These are phyloP conservation scores for Claviceps monticola DNA, from an alignment of 2,329 filamentous ascomycete species.

Conservation along the genomic window DNA sequence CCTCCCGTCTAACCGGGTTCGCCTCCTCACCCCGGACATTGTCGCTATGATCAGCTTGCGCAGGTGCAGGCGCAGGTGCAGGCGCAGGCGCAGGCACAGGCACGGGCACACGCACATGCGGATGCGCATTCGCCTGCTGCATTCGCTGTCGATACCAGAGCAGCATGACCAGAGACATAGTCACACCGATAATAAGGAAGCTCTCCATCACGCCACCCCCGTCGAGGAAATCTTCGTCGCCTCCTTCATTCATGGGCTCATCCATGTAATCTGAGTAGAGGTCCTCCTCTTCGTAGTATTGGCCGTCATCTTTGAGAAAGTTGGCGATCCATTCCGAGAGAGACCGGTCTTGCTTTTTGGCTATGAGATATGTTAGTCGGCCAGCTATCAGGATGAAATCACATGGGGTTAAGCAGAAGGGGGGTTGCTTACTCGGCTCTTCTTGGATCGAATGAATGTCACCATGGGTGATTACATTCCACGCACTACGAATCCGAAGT, in stretches of 20 bases:
- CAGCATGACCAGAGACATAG: constrained; percentile 59
- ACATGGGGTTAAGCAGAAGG: neutral
- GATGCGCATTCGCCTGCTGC: constrained; percentile 38
- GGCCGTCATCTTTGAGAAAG: constrained; percentile 60
- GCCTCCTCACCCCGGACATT: constrained; percentile 13
- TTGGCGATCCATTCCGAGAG: constrained; percentile 76
- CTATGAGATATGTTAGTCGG: constrained; percentile 25
- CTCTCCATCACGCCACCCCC: constrained; percentile 77
- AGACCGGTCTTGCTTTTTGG: constrained; percentile 58
- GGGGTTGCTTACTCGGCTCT: constrained; percentile 55
- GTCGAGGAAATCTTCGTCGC: constrained; percentile 45
- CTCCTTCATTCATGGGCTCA: constrained; percentile 37
- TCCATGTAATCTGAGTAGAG: constrained; percentile 37
- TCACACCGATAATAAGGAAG: constrained; percentile 66
- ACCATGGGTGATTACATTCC: constrained; percentile 89
- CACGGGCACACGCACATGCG: no score
- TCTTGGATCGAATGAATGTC: constrained; percentile 84
- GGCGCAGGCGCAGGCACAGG: no score
- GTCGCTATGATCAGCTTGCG: constrained; percentile 12
- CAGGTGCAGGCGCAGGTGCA: neutral
- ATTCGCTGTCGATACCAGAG: constrained; percentile 69
- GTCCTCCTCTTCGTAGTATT: constrained; percentile 47
- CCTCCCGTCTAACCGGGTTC: constrained; percentile 3
- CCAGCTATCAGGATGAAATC: no score
- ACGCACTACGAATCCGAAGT: constrained; percentile 71